Conservation (phyloP, 495 filamentous ascomycete species). For the Astrothelium macrocarpum region DNA sequence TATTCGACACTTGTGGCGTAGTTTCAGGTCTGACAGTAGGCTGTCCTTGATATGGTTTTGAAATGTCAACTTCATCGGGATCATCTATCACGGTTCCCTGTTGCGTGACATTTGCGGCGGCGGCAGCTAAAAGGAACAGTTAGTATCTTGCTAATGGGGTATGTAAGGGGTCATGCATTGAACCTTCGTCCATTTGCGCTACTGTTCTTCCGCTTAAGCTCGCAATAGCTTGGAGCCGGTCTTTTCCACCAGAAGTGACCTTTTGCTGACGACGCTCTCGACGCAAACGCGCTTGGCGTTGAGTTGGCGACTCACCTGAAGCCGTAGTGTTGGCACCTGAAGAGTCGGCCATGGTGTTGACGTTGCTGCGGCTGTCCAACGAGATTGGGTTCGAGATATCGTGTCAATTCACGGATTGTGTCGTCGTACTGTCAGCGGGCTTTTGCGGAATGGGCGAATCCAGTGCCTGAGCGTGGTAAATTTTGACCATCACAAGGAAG, state of each 20-base stretch:
- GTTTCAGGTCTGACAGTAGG: neutral
- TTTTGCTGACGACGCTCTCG: constrained; percentile 88
- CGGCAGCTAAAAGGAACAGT: neutral
- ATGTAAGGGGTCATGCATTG: too few relatives aligned
- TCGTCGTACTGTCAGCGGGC: too few relatives aligned
- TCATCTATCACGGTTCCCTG: constrained; percentile 36
- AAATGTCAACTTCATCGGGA: constrained; percentile 65
- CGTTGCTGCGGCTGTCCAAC: neutral
- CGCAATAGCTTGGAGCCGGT: constrained; percentile 77
- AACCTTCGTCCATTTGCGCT: constrained; percentile 13
- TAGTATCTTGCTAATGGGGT: too few relatives aligned
- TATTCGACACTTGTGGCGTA: constrained; percentile 10
- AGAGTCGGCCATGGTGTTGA: constrained; percentile 18
- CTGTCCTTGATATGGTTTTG: neutral
- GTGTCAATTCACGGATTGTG: neutral
- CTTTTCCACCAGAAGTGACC: constrained; percentile 69
- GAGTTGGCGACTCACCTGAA: constrained; percentile 46
- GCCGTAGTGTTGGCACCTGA: constrained; percentile 1
- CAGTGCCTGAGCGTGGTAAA: too few relatives aligned
- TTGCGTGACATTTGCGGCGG: constrained; percentile 1
- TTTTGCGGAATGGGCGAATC: too few relatives aligned
- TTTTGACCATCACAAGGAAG: too few relatives aligned
- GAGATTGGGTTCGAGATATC: neutral
- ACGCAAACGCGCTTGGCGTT: constrained; percentile 69
- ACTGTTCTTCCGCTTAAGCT: constrained; percentile 53